Percentiles rank a stretch among this genome's conserved stretches.
Conservation (phyloP, 2,329 filamentous ascomycete genomes). For the Fusarium tanahbumbuense region DNA sequence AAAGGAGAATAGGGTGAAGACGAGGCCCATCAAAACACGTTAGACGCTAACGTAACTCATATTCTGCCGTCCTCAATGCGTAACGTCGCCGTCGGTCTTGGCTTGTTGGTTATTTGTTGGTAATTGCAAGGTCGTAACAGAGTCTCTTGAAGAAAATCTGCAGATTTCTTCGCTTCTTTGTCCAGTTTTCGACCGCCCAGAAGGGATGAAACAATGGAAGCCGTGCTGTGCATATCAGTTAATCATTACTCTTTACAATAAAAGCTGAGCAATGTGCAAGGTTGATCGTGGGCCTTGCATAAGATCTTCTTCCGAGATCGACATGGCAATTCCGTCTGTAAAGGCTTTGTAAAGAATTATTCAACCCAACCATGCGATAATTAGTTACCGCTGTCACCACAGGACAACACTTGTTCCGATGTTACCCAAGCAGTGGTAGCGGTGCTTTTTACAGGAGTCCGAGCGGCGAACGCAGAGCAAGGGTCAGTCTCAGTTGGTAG, state of each 20-base stretch:
- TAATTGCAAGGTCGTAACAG: background rate
- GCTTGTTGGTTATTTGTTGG: conserved; percentile 15
- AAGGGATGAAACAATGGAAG: conserved; percentile 24
- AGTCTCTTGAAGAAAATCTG: background rate
- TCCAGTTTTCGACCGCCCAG: conserved; percentile 3
- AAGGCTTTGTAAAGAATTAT: conserved; percentile 28
- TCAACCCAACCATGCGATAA: conserved; percentile 23
- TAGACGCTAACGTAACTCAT: conserved; percentile 12
- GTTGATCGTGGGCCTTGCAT: conserved; percentile 20
- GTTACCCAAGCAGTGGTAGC: conserved; percentile 10
- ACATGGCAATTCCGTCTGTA: conserved; percentile 19
- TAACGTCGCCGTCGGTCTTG: conserved; percentile 20
- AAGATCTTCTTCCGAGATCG: conserved; percentile 25
- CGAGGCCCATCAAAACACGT: conserved; percentile 7
- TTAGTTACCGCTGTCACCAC: conserved; percentile 1
- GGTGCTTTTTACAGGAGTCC: background rate
- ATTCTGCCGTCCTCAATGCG: conserved; percentile 22
- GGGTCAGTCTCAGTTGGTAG: conserved; percentile 28
- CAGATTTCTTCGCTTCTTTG: background rate
- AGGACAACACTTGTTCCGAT: conserved; percentile 8
- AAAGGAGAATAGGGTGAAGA: conserved; percentile 1
- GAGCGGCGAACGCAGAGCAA: conserved; percentile 6
- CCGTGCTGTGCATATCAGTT: background rate
- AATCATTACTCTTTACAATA: conserved; percentile 15
- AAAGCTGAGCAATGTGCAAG: conserved; percentile 15